These are phyloP conservation scores for Apiospora pterosperma DNA, from an alignment of 2,329 filamentous ascomycete genomes.

Conservation along the genomic window DNA sequence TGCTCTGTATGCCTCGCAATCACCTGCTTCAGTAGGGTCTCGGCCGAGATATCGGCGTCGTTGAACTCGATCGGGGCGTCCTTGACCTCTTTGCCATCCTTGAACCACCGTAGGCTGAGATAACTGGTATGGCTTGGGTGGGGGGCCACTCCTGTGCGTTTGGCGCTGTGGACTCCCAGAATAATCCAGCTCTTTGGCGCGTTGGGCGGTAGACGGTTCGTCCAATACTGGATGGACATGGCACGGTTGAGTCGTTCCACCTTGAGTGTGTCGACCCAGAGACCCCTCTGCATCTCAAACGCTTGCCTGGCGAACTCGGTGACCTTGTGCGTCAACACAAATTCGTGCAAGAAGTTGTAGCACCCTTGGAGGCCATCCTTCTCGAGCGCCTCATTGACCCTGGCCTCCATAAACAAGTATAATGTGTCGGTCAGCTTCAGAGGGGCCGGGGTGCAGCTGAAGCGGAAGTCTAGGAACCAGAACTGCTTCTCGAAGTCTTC, in stretches of 20 bases:
- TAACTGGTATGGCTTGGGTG: slow-evolving; percentile 47
- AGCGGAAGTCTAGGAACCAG: slow-evolving; percentile 90
- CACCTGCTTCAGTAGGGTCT: slow-evolving; percentile 68
- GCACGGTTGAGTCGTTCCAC: slow-evolving; percentile 79
- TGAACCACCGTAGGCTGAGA: slow-evolving; percentile 75
- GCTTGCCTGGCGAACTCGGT: slow-evolving; percentile 78
- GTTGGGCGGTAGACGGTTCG: slow-evolving; percentile 50
- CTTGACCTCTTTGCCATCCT: slow-evolving; percentile 72
- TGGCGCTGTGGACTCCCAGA: slow-evolving; percentile 72
- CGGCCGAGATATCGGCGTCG: slow-evolving; percentile 64
- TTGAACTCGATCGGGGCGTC: slow-evolving; percentile 67
- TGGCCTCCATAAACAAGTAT: slow-evolving; percentile 63
- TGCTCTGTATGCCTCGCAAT: slow-evolving; percentile 73
- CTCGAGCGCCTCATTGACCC: slow-evolving; percentile 68
- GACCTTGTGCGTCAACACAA: slow-evolving; percentile 87
- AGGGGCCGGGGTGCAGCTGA: slow-evolving; percentile 72
- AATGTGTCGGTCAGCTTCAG: slow-evolving; percentile 58
- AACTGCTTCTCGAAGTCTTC: slow-evolving; percentile 82
- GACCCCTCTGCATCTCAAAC: slow-evolving; percentile 59
- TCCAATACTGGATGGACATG: slow-evolving; percentile 90
- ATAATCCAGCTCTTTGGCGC: slow-evolving; percentile 87
- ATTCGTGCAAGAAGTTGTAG: slow-evolving; percentile 83
- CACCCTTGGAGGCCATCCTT: slow-evolving; percentile 73
- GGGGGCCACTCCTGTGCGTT: slow-evolving; percentile 35
- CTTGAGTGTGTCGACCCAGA: slow-evolving; percentile 76